phyloP scores from a whole-genome alignment of 2,329 filamentous ascomycete species.

The Trichoderma oligosporum region DNA sequence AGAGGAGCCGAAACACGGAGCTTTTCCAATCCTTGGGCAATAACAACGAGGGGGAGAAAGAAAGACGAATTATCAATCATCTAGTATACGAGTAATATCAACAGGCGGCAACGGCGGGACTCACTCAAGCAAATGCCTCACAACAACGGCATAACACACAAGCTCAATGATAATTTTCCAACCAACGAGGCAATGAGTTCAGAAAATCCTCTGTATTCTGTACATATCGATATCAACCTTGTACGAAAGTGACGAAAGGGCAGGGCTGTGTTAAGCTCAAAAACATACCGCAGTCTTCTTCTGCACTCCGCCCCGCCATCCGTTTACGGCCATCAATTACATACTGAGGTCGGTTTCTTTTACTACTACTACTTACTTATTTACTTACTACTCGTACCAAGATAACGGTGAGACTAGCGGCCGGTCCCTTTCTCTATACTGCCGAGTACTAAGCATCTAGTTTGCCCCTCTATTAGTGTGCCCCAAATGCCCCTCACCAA shows the following conservation, averaged over 20 bases:
- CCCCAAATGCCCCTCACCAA: slow-evolving; percentile 6
- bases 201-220: too few relatives aligned
- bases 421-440: slow-evolving; percentile 7
- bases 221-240: too few relatives aligned
- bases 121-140: not conserved
- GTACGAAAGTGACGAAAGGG: too few relatives aligned
- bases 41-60: not conserved
- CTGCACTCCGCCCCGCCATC: slow-evolving; percentile 13
- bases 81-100: not conserved
- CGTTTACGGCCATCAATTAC: slow-evolving; percentile 12
- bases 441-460: too few relatives aligned
- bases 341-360: slow-evolving; percentile 13
- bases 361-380: not conserved
- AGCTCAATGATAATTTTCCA: not conserved
- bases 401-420: slow-evolving; percentile 18
- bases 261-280: too few relatives aligned
- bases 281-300: slow-evolving; percentile 15
- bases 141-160: not conserved
- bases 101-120: slow-evolving; percentile 1
- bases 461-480: slow-evolving; percentile 6
- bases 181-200: too few relatives aligned
- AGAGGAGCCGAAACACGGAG: slow-evolving; percentile 17
- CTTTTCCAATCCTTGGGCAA: not conserved
- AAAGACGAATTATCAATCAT: slow-evolving; percentile 3
- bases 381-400: too few relatives aligned